Percentiles rank a stretch among this genome's conserved stretches.
These are phyloP conservation scores for Neovahlkampfia damariscottae DNA, from an alignment of 78 protist species.

Conservation along the genomic window DNA sequence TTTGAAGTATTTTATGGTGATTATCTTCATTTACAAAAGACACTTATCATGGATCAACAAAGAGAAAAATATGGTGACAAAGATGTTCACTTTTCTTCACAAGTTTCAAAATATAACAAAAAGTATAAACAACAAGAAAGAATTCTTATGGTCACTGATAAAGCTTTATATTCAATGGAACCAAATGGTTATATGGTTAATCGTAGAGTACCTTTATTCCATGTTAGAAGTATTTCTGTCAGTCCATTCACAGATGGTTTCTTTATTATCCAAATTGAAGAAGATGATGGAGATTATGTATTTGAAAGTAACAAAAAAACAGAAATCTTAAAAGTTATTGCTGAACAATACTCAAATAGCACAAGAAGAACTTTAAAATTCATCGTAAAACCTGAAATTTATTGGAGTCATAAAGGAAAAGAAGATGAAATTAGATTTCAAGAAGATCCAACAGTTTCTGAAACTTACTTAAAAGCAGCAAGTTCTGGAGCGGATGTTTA, in stretches of 20 bases:
- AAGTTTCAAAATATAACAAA: not conserved
- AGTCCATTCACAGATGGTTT: slow-evolving; percentile 10
- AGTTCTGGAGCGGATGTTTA: not conserved
- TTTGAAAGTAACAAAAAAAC: slow-evolving; percentile 5
- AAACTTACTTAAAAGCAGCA: not conserved
- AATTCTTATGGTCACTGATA: not conserved
- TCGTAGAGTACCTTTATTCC: not conserved
- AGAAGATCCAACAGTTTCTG: not conserved
- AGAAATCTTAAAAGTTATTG: not conserved
- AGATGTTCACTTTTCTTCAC: not conserved
- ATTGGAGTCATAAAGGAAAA: not conserved
- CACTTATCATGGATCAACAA: not conserved
- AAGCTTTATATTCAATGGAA: not conserved
- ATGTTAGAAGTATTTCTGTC: not conserved
- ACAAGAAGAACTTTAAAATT: not conserved
- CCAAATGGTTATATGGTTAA: not conserved
- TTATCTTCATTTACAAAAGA: not conserved
- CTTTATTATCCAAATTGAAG: slow-evolving; percentile 2
- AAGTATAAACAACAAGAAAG: not conserved
- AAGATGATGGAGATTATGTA: not conserved
- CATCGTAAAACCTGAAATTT: not conserved
- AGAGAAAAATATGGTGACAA: not conserved
- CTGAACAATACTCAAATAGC: not conserved
- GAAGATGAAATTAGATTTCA: not conserved
- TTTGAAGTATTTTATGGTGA: slow-evolving; percentile 7